A percentile compares a stretch with the other conserved stretches of the same genome.
Conservation (phyloP, 1,284 basidiomycete species). For the Microbotryum violaceum region DNA sequence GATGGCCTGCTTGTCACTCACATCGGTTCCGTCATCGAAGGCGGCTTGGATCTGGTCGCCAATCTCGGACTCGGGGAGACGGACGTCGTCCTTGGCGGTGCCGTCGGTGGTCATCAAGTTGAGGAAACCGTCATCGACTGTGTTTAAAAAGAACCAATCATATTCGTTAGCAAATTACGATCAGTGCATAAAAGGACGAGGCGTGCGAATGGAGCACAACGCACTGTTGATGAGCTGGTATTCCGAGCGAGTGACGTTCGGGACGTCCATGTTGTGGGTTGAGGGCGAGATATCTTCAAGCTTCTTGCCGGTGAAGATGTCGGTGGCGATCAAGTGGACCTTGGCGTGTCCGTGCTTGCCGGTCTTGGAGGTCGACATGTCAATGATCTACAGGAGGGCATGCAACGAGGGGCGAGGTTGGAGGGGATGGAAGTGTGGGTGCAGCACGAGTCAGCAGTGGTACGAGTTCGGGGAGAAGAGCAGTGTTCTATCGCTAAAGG, state of each 20-base stretch:
- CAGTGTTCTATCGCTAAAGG: too few relatives aligned
- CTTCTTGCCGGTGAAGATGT: constrained; percentile 97
- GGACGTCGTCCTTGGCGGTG: constrained; percentile 86
- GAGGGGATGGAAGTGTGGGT: background rate
- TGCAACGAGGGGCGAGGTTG: background rate
- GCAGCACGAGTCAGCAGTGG: too few relatives aligned
- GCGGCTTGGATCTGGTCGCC: constrained; percentile 64
- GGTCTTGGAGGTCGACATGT: constrained; percentile 99
- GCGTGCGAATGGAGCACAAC: background rate
- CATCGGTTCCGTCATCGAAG: constrained; percentile 82
- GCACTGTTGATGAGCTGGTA: constrained; percentile 69
- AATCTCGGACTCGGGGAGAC: constrained; percentile 76
- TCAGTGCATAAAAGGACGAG: background rate
- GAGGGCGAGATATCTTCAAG: constrained; percentile 97
- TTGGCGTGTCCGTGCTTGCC: constrained; percentile 98
- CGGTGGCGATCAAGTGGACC: constrained; percentile 93
- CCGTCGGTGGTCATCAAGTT: constrained; percentile 89
- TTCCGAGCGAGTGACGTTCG: constrained; percentile 85
- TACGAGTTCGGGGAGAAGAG: too few relatives aligned
- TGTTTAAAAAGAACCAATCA: background rate
- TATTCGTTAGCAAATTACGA: constrained; percentile 63
- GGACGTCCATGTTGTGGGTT: constrained; percentile 98
- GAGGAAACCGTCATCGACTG: constrained; percentile 58
- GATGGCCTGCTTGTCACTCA: constrained; percentile 27
- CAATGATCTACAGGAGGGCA: constrained; percentile 56